These are phyloP conservation scores for Xerocomus spinulosus DNA, from an alignment of 768 basidiomycete genomes.

Conservation along the genomic window DNA sequence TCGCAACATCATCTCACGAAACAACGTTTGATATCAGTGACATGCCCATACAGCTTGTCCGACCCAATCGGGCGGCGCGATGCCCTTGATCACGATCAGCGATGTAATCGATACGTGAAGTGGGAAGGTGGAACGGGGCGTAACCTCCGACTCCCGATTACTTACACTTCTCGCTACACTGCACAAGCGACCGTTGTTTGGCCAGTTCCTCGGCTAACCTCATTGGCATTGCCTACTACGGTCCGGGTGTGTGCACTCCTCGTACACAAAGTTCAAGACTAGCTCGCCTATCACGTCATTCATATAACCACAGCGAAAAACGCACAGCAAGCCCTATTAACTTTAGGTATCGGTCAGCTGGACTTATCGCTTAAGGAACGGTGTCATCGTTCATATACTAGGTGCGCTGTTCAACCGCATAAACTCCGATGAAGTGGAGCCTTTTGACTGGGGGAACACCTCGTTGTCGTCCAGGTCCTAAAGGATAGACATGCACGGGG, in stretches of 20 bases:
- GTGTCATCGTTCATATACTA: slow-evolving; percentile 13
- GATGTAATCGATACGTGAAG: slow-evolving; percentile 3
- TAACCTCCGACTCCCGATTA: slow-evolving; percentile 13
- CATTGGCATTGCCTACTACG: slow-evolving; percentile 10
- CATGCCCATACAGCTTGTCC: slow-evolving; percentile 2
- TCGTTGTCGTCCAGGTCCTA: slow-evolving; percentile 8
- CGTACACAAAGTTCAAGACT: slow-evolving; percentile 25
- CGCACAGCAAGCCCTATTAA: slow-evolving; percentile 14
- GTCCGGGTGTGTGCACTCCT: slow-evolving; percentile 11
- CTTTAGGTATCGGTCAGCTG: slow-evolving; percentile 16
- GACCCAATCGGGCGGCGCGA: slow-evolving; percentile 11
- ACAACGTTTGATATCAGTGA: slow-evolving; percentile 14
- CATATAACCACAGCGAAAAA: slow-evolving; percentile 14
- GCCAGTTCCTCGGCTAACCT: slow-evolving; percentile 11
- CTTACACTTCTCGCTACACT: background rate
- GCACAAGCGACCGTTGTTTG: slow-evolving; percentile 10
- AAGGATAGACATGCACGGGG: slow-evolving; percentile 5
- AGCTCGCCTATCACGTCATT: slow-evolving; percentile 28
- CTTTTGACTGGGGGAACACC: slow-evolving; percentile 9
- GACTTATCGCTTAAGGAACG: slow-evolving; percentile 15
- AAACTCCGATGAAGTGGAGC: slow-evolving; percentile 11
- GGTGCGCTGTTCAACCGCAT: slow-evolving; percentile 22
- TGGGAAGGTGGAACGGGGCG: slow-evolving; percentile 9
- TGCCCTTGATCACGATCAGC: slow-evolving; percentile 15
- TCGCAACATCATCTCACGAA: slow-evolving; percentile 10